Evolutionary conservation across 805 yeast species (phyloP), one percentile per base, ranked within the genome.

Genomic region (Wickerhamiella shivajii): DNA sequence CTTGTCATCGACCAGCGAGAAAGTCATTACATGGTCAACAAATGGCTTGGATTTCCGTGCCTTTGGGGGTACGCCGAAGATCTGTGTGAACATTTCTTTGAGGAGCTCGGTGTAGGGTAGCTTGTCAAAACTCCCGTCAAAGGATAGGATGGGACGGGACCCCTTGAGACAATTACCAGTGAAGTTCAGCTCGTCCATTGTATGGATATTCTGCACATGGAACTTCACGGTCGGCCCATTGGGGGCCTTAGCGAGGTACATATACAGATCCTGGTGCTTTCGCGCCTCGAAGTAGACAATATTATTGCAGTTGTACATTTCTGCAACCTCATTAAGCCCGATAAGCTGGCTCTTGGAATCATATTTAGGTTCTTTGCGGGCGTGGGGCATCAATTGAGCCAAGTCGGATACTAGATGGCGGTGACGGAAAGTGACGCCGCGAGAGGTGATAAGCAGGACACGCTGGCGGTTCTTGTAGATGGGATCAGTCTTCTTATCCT

Each of bases 191-290:
- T 90, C 98, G 51, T 85, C 94, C 65, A 84, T 71, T 21, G 97
- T 90, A 57, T 90, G 97, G 60, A 90, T 66, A 59, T 90, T 90
- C 60, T 87, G 95, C 39, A 90, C 69, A 53, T 77, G 90, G 57
- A 90, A 87, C 59, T 90, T 90, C 49, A 80, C 62, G 16, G 96
- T 87, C 39, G 98, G 98, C 1, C 98, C 98, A 55, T 90, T 87
- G 27, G 98, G 98, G 18, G 97, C 90, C 59, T 90, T 87, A 21
- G 95, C 71, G 43, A 90, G 56, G 94, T 96, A 90, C 56, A 90
- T 57, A 56, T 90, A 90, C 50, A 90, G 70, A 60, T 90, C 98
- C 57, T 74, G 79, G 59, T 87, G 96, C 59, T 90, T 90, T 62
- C 97, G 76, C 36, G 93, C 81, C 59, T 90, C 98, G 55, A 90